A percentile compares a stretch with the other conserved stretches of the same genome.
These are phyloP conservation scores for Leavenworthia alabamica DNA, from an alignment of 345 rosid genomes.

Conservation along the genomic window DNA sequence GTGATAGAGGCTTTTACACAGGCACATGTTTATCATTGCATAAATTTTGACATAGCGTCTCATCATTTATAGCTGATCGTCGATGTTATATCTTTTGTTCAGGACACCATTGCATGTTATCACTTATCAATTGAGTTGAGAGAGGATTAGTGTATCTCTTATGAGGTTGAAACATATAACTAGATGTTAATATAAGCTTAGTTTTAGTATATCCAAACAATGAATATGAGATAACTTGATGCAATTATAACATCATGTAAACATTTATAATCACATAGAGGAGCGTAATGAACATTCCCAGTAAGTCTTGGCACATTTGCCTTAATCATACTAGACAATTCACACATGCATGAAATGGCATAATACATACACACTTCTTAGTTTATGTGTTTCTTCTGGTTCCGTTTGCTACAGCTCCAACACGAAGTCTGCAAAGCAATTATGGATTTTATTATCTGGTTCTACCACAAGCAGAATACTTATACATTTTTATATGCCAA, in stretches of 20 bases:
- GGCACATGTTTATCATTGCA: background rate
- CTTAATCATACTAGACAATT: slow-evolving; percentile 31
- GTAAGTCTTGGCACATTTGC: slow-evolving; percentile 17
- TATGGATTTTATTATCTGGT: slow-evolving; percentile 3
- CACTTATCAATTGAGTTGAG: background rate
- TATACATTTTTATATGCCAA: slow-evolving; percentile 1
- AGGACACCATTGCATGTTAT: background rate
- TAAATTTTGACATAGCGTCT: slow-evolving; percentile 2
- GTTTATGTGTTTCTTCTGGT: slow-evolving; percentile 14
- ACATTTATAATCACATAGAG: slow-evolving; percentile 33
- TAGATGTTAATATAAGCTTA: background rate
- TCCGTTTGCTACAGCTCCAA: slow-evolving; percentile 65
- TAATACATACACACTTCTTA: slow-evolving; percentile 28
- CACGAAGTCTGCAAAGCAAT: slow-evolving; percentile 60
- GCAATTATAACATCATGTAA: slow-evolving; percentile 1
- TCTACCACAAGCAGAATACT: slow-evolving; percentile 4
- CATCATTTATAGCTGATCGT: background rate
- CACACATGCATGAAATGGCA: slow-evolving; percentile 29
- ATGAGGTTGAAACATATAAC: background rate
- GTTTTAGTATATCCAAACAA: background rate
- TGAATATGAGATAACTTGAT: slow-evolving; percentile 4
- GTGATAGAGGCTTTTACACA: slow-evolving; percentile 4
- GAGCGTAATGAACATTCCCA: slow-evolving; percentile 26
- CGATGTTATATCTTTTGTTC: slow-evolving; percentile 1
- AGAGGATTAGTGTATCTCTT: background rate